Base-by-base conservation (phyloP, 495 filamentous ascomycete species). In the Daldinia vernicosa region DNA sequence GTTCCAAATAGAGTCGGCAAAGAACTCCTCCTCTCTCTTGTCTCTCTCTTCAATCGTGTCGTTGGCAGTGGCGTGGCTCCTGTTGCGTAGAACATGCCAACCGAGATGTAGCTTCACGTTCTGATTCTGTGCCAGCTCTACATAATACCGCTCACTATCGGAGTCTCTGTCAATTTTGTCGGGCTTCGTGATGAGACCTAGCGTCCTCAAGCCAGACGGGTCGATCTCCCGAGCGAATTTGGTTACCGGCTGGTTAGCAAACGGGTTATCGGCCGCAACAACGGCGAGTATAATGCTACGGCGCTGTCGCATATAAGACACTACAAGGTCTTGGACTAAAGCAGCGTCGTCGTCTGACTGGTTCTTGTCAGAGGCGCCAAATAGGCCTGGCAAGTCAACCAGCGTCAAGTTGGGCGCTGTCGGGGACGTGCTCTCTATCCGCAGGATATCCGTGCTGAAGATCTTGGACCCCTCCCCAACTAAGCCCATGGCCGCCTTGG, bases 311-410 rank as follows among this genome's bases (percentile, higher is more conserved):
- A 86, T 86, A 67, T 87, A 87, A 3, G 69, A 63, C n/a, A 80
- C 51, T 0, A 86, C 82, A 1, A 88, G 63, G 7, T 82, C 74
- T 28, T 78, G 72, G 19, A 86, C 82, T 0, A 86, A 52, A 6
- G 78, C 55, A 17, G 82, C 78, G 53, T 85, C 82, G 2, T 69
- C 72, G 5, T 71, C 78, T 2, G 79, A 78, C 55, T 84, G 80
- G 17, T 82, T 70, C 60, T 80, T 81, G 57, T 77, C 81, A 56
- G 81, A 79, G 0, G 79, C 76, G 35, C 83, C 78, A 11, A 86
- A 83, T 4, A 88, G 66, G n/a, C 85, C 84, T 7, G 85, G 87
- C 1, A 88, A 78, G 63, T 88, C 85, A 24, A 88, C 84, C n/a
- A 88, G 76, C 0, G 85, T 87, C 15, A 88, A 74, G 53, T 88